phyloP scores from a whole-genome alignment of 1,139 yeast genomes.

The Waltiozyma sp. region DNA sequence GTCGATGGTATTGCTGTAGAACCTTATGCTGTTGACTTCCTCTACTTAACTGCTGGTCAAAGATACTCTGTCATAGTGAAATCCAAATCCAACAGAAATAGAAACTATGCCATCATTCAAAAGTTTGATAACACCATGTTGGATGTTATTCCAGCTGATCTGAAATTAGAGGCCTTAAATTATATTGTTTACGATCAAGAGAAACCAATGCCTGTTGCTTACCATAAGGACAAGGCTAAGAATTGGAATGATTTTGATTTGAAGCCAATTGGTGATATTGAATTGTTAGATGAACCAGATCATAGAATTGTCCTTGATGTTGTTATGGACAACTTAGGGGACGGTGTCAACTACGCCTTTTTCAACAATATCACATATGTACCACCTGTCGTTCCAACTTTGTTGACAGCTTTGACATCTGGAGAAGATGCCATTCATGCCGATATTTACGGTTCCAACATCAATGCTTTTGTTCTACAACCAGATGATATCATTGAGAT shows the following conservation, averaged over 20 bases:
- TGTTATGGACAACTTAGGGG: constrained; percentile 56
- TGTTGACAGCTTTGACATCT: constrained; percentile 44
- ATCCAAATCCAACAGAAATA: constrained; percentile 32
- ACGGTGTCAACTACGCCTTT: constrained; percentile 68
- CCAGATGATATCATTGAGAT: constrained; percentile 54
- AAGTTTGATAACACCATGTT: constrained; percentile 55
- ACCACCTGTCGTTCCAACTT: constrained; percentile 56
- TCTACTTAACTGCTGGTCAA: constrained; percentile 64
- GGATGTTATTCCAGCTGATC: constrained; percentile 46
- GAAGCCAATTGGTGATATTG: constrained; percentile 32
- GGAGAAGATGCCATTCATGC: constrained; percentile 35
- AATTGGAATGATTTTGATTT: constrained; percentile 48
- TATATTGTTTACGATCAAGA: constrained; percentile 37
- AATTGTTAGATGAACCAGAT: constrained; percentile 47
- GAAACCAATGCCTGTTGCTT: constrained; percentile 21
- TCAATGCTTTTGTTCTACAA: constrained; percentile 50
- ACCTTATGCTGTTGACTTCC: constrained; percentile 42
- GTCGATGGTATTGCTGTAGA: constrained; percentile 62
- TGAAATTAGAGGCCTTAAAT: constrained; percentile 43
- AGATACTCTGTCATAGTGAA: constrained; percentile 52
- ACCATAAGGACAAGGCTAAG: constrained; percentile 12
- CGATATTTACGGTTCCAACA: constrained; percentile 56
- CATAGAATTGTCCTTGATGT: constrained; percentile 46
- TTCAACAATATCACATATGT: constrained; percentile 58
- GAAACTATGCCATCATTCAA: constrained; percentile 53